These are phyloP conservation scores for Aspergillus pseudoterreus DNA, from an alignment of 2,329 filamentous ascomycete species.

Conservation along the genomic window DNA sequence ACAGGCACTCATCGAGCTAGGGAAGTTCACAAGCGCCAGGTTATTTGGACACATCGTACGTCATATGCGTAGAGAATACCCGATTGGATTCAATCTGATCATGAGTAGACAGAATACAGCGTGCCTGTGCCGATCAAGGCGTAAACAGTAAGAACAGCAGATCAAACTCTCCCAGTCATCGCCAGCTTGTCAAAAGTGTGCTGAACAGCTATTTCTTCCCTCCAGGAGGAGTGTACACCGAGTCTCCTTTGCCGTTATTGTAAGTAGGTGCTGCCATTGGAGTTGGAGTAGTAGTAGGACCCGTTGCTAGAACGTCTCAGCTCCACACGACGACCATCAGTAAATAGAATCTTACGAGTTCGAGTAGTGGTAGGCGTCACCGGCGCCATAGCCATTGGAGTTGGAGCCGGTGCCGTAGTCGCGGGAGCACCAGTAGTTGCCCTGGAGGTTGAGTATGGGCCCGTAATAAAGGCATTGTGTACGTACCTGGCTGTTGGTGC, in stretches of 20 bases:
- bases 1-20: too few relatives aligned
- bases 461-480: neutral
- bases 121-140: too few relatives aligned
- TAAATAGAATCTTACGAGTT: constrained; percentile 48
- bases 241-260: constrained; percentile 57
- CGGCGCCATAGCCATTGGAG: constrained; percentile 44
- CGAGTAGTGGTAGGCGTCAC: constrained; percentile 55
- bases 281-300: constrained; percentile 71
- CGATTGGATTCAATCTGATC: too few relatives aligned
- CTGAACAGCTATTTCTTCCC: constrained; percentile 27
- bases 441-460: constrained; percentile 40
- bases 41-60: too few relatives aligned
- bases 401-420: constrained; percentile 60
- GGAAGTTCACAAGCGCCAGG: too few relatives aligned
- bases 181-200: too few relatives aligned
- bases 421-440: constrained; percentile 65
- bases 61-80: too few relatives aligned
- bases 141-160: too few relatives aligned
- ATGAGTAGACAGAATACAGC: too few relatives aligned
- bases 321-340: neutral
- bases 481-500: constrained; percentile 61
- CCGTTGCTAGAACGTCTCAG: constrained; percentile 47
- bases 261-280: constrained; percentile 66
- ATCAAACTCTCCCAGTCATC: too few relatives aligned
- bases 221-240: constrained; percentile 59